Evolutionary conservation across 495 filamentous ascomycete genomes (phyloP).

Genomic region (Neurospora tetraspora): DNA sequence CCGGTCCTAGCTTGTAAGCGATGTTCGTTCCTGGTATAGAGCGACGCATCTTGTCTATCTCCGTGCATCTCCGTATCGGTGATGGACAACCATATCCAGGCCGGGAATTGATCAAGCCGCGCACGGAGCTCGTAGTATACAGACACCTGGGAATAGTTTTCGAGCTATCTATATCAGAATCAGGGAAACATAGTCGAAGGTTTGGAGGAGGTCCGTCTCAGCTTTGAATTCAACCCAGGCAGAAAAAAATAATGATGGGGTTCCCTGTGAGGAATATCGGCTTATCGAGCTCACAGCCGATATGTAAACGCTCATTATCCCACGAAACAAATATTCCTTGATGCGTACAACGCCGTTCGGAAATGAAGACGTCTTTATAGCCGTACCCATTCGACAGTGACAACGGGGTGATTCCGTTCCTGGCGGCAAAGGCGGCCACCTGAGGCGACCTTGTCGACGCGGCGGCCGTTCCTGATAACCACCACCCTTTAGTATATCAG

Average conservation of each 20-base stretch:
- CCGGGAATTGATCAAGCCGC: background rate
- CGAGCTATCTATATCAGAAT: background rate
- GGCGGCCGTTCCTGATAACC: background rate
- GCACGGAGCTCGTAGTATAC: background rate
- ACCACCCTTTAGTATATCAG: background rate
- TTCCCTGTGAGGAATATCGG: background rate
- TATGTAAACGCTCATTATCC: background rate
- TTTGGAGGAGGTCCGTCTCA: background rate
- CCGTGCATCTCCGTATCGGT: background rate
- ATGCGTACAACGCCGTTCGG: background rate
- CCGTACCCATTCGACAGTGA: background rate
- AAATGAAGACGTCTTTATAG: background rate
- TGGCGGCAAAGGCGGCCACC: background rate
- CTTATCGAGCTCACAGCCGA: background rate
- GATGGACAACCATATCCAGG: background rate
- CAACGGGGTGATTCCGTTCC: background rate
- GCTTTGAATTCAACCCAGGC: background rate
- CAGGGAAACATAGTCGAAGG: background rate
- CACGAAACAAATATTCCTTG: background rate
- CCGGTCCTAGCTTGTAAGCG: background rate
- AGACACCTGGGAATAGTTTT: background rate
- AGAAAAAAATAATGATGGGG: background rate
- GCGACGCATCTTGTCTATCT: background rate
- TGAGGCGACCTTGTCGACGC: background rate
- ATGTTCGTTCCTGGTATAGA: background rate